Evolutionary conservation across 495 filamentous ascomycete genomes (phyloP), one percentile per base, ranked within the genome.

Genomic region (Aspergillus indologenus): DNA sequence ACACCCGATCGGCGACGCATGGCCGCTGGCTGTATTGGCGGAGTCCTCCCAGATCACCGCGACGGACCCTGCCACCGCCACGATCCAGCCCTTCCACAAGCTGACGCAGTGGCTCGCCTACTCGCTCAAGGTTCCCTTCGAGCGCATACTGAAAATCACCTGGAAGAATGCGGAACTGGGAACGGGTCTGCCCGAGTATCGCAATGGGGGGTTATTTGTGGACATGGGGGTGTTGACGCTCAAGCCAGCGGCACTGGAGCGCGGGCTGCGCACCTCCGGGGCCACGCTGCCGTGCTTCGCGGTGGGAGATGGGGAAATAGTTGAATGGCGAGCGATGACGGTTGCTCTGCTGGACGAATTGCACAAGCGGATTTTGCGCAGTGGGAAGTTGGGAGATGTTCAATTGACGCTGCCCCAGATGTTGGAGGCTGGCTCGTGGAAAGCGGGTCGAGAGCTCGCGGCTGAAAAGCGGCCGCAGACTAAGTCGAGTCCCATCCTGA

Each of bases 31-130:
- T 14, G 61, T 61, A 1, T 66, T 78, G 3, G 52, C 57, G 0
- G 60, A 66, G 15, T 19, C 48, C 29, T 59, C 11, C 49, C 54
- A 26, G 7, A 45, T 8, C 54, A 43, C 50, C 45, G 24, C 31
- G 23, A 40, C 45, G 54, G 21, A 57, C 53, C 22, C 56, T 56
- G 50, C 50, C 54, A 61, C 48, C 50, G 29, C 62, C 22, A 62
- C 64, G 9, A 77, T 77, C 31, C 71, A 74, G 40, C 74, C 74
- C 1, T 95, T 96, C 82, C 90, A 95, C 76, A 95, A 95, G 66
- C 83, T 93, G 24, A 92, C 90, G 0, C 90, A 95, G 63, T 95
- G 90, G 90, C 85, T 93, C 54, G 85, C 87, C 6, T 96, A 95
- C 72, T 95, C 91, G 19, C 75, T 96, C 24, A 91, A 92, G 83